Evolutionary conservation across 805 yeast genomes (phyloP).

Genomic region (Wickerhamomyces chaumierensis): DNA sequence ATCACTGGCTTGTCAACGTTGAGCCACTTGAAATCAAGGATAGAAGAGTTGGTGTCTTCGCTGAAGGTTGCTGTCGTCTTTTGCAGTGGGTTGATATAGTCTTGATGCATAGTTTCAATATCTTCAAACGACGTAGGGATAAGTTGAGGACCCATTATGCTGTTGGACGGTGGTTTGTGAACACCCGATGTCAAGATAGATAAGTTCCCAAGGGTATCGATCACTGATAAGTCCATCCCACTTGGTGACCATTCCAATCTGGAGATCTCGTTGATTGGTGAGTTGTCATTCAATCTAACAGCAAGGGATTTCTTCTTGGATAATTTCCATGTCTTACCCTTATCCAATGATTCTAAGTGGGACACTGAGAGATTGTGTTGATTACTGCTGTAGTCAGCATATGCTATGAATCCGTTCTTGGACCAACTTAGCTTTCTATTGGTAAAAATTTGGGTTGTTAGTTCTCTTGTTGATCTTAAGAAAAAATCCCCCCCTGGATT

Average conservation of each 20-base stretch:
- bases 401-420: conserved; percentile 74
- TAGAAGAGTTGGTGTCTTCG: conserved; percentile 17
- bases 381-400: conserved; percentile 30
- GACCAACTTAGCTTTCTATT: conserved; percentile 44
- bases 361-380: conserved; percentile 23
- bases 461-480: too few relatives aligned
- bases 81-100: conserved; percentile 18
- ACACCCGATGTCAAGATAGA: conserved; percentile 46
- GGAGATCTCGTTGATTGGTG: conserved; percentile 24
- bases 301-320: conserved; percentile 13
- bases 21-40: conserved; percentile 57
- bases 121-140: conserved; percentile 14
- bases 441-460: too few relatives aligned
- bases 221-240: conserved; percentile 72
- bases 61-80: too few relatives aligned
- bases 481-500: too few relatives aligned
- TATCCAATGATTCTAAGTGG: conserved; percentile 38
- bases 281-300: not conserved
- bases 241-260: conserved; percentile 63
- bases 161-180: conserved; percentile 16
- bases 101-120: conserved; percentile 24
- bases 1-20: conserved; percentile 58
- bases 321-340: conserved; percentile 73
- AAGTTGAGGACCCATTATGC: too few relatives aligned
- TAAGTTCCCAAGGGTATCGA: conserved; percentile 62